A percentile compares a stretch with the other conserved stretches of the same genome.
Conservation (phyloP, 306 rosid species). For the Lathyrus oleraceus region DNA sequence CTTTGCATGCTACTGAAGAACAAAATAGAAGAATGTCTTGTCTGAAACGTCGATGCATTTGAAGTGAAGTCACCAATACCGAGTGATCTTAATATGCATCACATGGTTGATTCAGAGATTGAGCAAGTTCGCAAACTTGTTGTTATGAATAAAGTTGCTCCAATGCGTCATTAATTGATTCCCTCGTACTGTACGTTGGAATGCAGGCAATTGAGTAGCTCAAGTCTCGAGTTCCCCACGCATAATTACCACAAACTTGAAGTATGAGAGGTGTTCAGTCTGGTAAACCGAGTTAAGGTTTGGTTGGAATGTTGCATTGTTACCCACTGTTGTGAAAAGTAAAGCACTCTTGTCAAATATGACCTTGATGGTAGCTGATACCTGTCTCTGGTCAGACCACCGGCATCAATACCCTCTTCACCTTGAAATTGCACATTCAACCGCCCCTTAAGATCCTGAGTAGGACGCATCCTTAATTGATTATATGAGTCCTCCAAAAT, state of each 20-base stretch:
- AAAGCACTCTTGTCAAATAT: conserved; percentile 96
- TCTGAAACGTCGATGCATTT: too few relatives aligned
- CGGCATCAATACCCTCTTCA: conserved; percentile 99
- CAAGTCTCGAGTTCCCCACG: too few relatives aligned
- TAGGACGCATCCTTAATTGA: conserved; percentile 94
- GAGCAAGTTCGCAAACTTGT: too few relatives aligned
- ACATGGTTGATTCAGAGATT: too few relatives aligned
- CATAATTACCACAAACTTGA: conserved; percentile 96
- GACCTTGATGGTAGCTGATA: conserved; percentile 93
- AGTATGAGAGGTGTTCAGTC: conserved; percentile 98
- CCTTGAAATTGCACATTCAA: conserved; percentile 97
- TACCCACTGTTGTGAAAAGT: conserved; percentile 96
- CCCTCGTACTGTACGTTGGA: too few relatives aligned
- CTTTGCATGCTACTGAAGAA: too few relatives aligned
- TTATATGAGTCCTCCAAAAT: conserved; percentile 96
- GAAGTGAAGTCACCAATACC: too few relatives aligned
- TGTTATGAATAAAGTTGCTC: too few relatives aligned
- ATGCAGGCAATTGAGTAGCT: too few relatives aligned
- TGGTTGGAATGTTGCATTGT: conserved; percentile 95
- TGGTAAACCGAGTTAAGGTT: conserved; percentile 96
- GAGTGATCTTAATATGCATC: too few relatives aligned
- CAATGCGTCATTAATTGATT: too few relatives aligned
- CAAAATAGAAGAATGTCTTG: too few relatives aligned
- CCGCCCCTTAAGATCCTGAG: conserved; percentile 85
- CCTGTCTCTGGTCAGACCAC: conserved; percentile 99